Percentiles rank a stretch among this genome's conserved stretches.
These are phyloP conservation scores for Stagonosporopsis vannaccii DNA, from an alignment of 2,329 filamentous ascomycete species.

Conservation along the genomic window DNA sequence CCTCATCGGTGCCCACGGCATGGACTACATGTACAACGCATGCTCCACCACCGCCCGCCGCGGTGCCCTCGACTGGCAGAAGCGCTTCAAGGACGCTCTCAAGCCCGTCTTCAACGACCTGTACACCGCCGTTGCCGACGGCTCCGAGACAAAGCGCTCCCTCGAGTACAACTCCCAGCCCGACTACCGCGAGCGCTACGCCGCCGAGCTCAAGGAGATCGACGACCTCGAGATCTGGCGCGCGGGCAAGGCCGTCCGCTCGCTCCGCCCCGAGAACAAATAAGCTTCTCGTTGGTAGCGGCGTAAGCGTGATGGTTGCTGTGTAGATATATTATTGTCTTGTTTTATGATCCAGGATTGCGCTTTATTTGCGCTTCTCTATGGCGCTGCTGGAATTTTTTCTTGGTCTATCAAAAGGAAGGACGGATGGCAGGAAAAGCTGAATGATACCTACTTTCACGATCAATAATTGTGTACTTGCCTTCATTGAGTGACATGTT, in stretches of 20 bases:
- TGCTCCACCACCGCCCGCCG: slow-evolving; percentile 99
- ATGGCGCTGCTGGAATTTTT: too few relatives aligned
- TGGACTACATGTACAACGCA: slow-evolving; percentile 99
- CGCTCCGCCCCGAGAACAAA: slow-evolving; percentile 51
- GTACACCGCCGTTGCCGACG: slow-evolving; percentile 90
- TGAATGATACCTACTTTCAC: too few relatives aligned
- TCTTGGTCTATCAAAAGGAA: too few relatives aligned
- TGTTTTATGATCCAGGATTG: too few relatives aligned
- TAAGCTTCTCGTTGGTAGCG: slow-evolving; percentile 20
- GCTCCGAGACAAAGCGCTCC: slow-evolving; percentile 93
- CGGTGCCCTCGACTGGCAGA: slow-evolving; percentile 98
- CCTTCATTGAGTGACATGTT: not conserved
- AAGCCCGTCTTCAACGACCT: slow-evolving; percentile 99
- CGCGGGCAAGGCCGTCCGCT: slow-evolving; percentile 93
- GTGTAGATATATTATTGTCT: too few relatives aligned
- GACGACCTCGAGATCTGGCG: slow-evolving; percentile 98
- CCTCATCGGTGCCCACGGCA: slow-evolving; percentile 94
- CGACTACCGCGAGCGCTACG: slow-evolving; percentile 97
- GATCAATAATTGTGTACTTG: too few relatives aligned
- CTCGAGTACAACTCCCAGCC: slow-evolving; percentile 96
- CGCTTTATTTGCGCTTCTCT: too few relatives aligned
- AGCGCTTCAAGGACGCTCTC: slow-evolving; percentile 95
- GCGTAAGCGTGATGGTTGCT: too few relatives aligned
- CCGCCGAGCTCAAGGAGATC: slow-evolving; percentile 99
- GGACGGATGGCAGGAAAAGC: too few relatives aligned